These are phyloP conservation scores for Linnemannia zychae DNA, from an alignment of 192 early-diverging fungal species.

Conservation along the genomic window DNA sequence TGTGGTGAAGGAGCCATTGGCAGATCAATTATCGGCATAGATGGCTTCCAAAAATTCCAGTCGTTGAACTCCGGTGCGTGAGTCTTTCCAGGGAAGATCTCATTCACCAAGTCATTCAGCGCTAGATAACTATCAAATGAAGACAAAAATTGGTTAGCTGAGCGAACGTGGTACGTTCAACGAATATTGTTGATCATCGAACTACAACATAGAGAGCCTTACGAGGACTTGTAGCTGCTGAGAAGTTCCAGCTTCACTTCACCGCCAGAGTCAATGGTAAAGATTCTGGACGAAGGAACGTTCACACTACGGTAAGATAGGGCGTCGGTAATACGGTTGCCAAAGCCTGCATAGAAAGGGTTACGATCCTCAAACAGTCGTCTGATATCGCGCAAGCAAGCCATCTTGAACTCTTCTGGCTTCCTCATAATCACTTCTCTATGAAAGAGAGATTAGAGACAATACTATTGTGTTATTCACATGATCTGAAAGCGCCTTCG, in stretches of 20 bases:
- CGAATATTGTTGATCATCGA: not conserved
- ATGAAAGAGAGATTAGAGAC: not conserved
- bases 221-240: constrained; percentile 85
- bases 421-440: constrained; percentile 94
- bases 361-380: constrained; percentile 83
- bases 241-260: constrained; percentile 94
- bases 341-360: constrained; percentile 97
- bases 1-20: constrained; percentile 41
- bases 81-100: constrained; percentile 86
- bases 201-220: constrained; percentile 22
- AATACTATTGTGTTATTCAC: not conserved
- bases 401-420: constrained; percentile 98
- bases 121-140: constrained; percentile 69
- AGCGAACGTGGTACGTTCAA: not conserved
- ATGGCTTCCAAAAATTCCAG: constrained; percentile 83
- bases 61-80: constrained; percentile 83
- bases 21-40: constrained; percentile 63
- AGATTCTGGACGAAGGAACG: constrained; percentile 92
- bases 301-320: constrained; percentile 93
- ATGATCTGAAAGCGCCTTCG: not conserved
- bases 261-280: constrained; percentile 93
- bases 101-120: constrained; percentile 93
- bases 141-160: not conserved
- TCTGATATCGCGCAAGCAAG: constrained; percentile 89
- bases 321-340: constrained; percentile 95